Evolutionary conservation across 225 moss, liverwort and hornwort species (phyloP).

Genomic region (Polytrichum formosum): DNA sequence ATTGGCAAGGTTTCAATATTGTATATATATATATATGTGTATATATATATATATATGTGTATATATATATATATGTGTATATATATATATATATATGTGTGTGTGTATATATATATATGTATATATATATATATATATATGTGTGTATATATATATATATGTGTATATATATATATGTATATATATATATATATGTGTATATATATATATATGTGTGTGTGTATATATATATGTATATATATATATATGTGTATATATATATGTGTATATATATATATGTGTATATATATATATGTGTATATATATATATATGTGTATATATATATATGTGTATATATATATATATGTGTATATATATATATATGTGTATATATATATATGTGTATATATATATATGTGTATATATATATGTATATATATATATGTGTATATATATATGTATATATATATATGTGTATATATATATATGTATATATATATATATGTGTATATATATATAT

Average conservation of each 20-base stretch:
- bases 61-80: neutral
- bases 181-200: neutral
- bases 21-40: neutral
- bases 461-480: neutral
- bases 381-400: neutral
- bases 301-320: neutral
- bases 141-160: neutral
- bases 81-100: neutral
- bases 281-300: neutral
- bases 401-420: neutral
- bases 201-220: neutral
- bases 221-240: neutral
- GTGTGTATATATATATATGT: neutral
- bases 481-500: neutral
- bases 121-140: neutral
- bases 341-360: neutral
- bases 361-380: neutral
- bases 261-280: neutral
- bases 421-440: neutral
- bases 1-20: no score
- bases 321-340: neutral
- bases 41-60: neutral
- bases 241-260: neutral
- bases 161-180: neutral
- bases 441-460: neutral